phyloP scores from a whole-genome alignment of 2,329 filamentous ascomycete species.

The Botryotinia calthae region DNA sequence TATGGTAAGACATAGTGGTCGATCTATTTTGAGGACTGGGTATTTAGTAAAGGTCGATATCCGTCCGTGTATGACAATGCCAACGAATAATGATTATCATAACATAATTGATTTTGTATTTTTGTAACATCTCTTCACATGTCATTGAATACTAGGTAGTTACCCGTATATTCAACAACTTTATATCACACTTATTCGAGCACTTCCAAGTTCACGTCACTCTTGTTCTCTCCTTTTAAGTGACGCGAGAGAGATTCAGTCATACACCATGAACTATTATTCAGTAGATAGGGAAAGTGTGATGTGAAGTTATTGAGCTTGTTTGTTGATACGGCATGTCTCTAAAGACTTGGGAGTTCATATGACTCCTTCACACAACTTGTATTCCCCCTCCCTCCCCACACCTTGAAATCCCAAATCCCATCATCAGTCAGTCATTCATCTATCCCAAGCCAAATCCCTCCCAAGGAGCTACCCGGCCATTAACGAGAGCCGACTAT shows the following conservation, averaged over 20 bases:
- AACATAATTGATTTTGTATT: neutral
- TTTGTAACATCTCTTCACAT: slow-evolving; percentile 5
- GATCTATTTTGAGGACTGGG: neutral
- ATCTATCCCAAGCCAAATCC: neutral
- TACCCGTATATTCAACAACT: neutral
- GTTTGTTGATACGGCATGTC: neutral
- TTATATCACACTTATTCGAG: neutral
- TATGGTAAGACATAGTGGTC: neutral
- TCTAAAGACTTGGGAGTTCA: neutral
- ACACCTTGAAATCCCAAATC: neutral
- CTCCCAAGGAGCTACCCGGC: neutral
- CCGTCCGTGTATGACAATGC: neutral
- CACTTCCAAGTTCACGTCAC: neutral
- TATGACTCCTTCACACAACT: neutral
- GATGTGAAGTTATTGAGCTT: neutral
- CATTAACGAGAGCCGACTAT: neutral
- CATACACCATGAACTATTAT: neutral
- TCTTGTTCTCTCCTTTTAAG: neutral
- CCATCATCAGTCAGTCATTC: neutral
- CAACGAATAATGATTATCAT: slow-evolving; percentile 1
- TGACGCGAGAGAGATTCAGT: neutral
- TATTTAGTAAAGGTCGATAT: neutral
- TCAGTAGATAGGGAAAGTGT: neutral
- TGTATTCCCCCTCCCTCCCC: neutral
- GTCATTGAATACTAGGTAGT: neutral